A percentile compares a stretch with the other conserved stretches of the same genome.
These are phyloP conservation scores for Metarhizium rileyi DNA, from an alignment of 2,329 filamentous ascomycete genomes.

Conservation along the genomic window DNA sequence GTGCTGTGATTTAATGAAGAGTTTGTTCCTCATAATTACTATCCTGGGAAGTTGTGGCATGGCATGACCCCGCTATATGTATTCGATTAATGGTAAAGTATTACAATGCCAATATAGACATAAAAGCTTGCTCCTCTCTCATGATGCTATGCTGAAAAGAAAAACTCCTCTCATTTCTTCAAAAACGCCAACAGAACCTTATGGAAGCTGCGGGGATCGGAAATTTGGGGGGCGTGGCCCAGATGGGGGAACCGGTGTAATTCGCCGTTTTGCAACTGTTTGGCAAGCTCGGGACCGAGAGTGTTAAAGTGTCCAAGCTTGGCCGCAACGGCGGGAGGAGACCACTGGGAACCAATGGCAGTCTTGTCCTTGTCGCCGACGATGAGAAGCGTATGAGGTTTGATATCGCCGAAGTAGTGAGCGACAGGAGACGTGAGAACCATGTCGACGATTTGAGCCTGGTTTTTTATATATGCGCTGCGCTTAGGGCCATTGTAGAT, in stretches of 20 bases:
- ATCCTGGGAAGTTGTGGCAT: no score
- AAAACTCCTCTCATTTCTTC: not conserved
- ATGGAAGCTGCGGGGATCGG: slow-evolving; percentile 37
- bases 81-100: not conserved
- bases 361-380: slow-evolving; percentile 43
- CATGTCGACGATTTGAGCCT: slow-evolving; percentile 43
- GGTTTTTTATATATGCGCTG: slow-evolving; percentile 32
- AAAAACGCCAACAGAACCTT: slow-evolving; percentile 36
- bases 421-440: slow-evolving; percentile 43
- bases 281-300: slow-evolving; percentile 35
- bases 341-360: slow-evolving; percentile 45
- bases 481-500: slow-evolving; percentile 37
- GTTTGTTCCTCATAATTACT: no score
- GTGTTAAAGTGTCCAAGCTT: slow-evolving; percentile 39
- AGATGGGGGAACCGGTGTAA: slow-evolving; percentile 37
- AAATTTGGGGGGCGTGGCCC: slow-evolving; percentile 45
- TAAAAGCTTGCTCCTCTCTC: not conserved
- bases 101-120: not conserved
- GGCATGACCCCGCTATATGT: not conserved
- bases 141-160: not conserved
- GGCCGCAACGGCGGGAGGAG: slow-evolving; percentile 30
- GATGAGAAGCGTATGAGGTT: slow-evolving; percentile 36
- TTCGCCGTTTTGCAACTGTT: slow-evolving; percentile 32
- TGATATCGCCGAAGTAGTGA: slow-evolving; percentile 37
- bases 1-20: no score